Evolutionary conservation across 345 rosid species (phyloP), one percentile per base, ranked within the genome.

Genomic region (Abelmoschus esculentus): DNA sequence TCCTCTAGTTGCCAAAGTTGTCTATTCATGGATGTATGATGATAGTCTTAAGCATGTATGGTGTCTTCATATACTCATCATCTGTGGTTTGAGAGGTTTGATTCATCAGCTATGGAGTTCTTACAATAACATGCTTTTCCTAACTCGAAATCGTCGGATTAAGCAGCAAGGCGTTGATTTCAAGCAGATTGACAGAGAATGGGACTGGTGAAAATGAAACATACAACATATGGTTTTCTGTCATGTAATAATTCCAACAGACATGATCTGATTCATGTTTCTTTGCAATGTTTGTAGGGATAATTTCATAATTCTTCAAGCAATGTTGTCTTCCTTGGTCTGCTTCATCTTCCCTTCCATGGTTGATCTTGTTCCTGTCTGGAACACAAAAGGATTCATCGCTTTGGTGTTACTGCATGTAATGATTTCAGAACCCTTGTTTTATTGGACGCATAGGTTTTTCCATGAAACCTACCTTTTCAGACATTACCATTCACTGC

Each of bases 131-230:
- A 86, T 90, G 96, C 87, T 90, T 63, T 95, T 79, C 82, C 64
- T 89, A 9, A 83, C 64, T 54, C 73, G 79, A 0, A 81, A 75
- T 72, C 86, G 85, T 12, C 79, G 78, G 80, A 87, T 95, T 73
- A 81, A 77, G 55, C 83, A 71, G 22, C 85, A 80, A 54, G 98
- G 99, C 29, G 80, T 87, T 69, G 90, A 88, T 81, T 95, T 90
- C 82, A 85, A 87, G 59, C 99, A 91, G 77, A 88, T 91, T 50
- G 99, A 95, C 79, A 81, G 58, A n/a, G 99, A 95, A 75, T 95
- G 98, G 97, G 80, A 91, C 82, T 95, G 99, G 99, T 91, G 82
- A 26, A 15, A 13, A 40, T 9, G 11, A 10, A 64, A 19, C 13
- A 40, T 62, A 18, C 26, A 22, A 1, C 6, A 40, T 62, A 49